Percentiles rank a stretch among this genome's conserved stretches.
phyloP scores from a whole-genome alignment of 768 basidiomycete genomes.

The Leccinum obscurum region DNA sequence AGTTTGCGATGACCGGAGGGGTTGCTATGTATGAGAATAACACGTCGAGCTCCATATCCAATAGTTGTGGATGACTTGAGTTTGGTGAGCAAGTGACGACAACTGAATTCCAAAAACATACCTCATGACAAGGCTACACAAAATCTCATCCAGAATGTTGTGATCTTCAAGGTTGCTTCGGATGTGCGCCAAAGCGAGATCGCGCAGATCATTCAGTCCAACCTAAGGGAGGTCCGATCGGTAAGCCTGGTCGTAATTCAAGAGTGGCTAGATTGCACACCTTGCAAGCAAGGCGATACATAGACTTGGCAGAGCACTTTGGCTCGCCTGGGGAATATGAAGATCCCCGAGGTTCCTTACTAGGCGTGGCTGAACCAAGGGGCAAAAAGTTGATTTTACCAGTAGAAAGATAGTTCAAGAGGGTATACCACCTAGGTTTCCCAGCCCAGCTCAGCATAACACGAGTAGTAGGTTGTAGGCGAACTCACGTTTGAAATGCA shows the following conservation, averaged over 20 bases:
- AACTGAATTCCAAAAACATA: neutral
- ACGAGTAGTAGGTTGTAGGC: too few species aligned
- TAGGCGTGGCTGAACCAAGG: constrained; percentile 24
- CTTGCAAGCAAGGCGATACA: constrained; percentile 44
- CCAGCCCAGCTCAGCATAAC: neutral
- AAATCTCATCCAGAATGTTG: constrained; percentile 28
- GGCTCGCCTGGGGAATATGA: constrained; percentile 5
- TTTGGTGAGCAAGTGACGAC: neutral
- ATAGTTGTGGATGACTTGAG: constrained; percentile 15
- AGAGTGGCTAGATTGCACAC: constrained; percentile 15
- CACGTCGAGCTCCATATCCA: constrained; percentile 28
- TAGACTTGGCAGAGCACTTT: constrained; percentile 43
- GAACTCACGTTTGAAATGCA: constrained; percentile 27
- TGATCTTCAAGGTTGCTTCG: constrained; percentile 17
- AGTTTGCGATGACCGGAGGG: neutral
- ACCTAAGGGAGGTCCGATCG: constrained; percentile 11
- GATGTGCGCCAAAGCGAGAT: constrained; percentile 21
- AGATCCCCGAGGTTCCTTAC: neutral
- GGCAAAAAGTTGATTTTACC: constrained; percentile 33
- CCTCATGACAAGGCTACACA: constrained; percentile 20
- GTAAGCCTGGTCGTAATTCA: too few species aligned
- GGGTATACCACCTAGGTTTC: constrained; percentile 35
- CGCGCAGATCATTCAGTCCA: constrained; percentile 19
- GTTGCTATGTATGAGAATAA: constrained; percentile 11
- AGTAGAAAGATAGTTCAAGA: constrained; percentile 43